Base-by-base conservation (phyloP, 306 rosid species). In the Malus sieversii region DNA sequence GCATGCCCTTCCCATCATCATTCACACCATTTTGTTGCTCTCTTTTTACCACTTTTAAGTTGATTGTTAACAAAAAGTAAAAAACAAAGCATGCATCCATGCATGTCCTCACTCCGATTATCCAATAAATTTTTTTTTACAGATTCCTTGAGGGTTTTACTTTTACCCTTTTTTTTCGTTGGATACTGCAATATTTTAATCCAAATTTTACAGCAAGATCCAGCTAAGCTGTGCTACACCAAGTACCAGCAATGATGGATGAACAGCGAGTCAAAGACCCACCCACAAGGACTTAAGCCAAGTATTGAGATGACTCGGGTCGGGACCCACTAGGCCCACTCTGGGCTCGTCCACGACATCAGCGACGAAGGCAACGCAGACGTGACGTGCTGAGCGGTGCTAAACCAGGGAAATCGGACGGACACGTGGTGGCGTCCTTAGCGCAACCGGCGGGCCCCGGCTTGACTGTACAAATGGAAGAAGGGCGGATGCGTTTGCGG, bases 341-440 rank as follows among this genome's bases (percentile, higher is more conserved):
- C 29, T 4, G 48, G 19, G 27, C 30, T 13, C 3, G 53, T 68
- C 75, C 88, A 81, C 78, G 73, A 81, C 87, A 81, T 68, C 81
- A 29, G 11, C 3, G 4, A 14, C 30, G 30, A 8, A 25, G 23
- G 64, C 40, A 16, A 59, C 44, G 45, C 71, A 38, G 70, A 80
- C 76, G 77, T 75, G 83, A 86, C 79, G 78, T 80, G 85, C 19
- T 51, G 55, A 71, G 57, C 68, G 75, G 71, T 19, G 44, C 73
- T 70, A 58, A 38, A 68, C 44, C 51, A 3, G 8, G 44, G 74
- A 75, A 63, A 23, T 22, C 77, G 20, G 58, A 12, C 29, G 55
- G 73, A 83, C 83, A 85, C 87, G 89, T 83, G 89, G 80, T 72
- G 65, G 30, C 71, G 77, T 76, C 20, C 60, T 3, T 63, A 73